Conservation (phyloP, 1,284 basidiomycete species). For the Rhizopogon parksii region DNA sequence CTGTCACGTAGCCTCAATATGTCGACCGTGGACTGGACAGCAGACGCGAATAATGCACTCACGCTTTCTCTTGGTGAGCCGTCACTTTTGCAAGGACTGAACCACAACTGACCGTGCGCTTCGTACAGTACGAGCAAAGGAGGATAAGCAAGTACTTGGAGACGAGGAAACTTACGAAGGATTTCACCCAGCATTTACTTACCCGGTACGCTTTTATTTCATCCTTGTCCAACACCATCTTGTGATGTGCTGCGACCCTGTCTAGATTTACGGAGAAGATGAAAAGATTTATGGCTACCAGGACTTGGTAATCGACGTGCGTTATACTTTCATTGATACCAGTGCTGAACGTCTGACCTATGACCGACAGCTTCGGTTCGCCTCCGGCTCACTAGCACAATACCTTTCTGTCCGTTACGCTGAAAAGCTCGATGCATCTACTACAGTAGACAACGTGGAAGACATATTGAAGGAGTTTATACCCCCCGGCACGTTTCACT, state of each 20-base stretch:
- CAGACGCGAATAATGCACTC: conserved; percentile 76
- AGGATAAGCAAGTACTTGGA: conserved; percentile 56
- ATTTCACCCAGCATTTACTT: conserved; percentile 83
- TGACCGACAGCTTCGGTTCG: conserved; percentile 62
- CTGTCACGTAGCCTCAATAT: conserved; percentile 8
- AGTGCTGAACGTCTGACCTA: conserved; percentile 8
- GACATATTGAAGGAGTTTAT: conserved; percentile 74
- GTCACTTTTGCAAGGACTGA: conserved; percentile 2
- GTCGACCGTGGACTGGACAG: conserved; percentile 56
- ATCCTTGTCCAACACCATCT: background rate
- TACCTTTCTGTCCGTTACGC: conserved; percentile 68
- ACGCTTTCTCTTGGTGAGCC: conserved; percentile 61
- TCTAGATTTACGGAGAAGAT: conserved; percentile 87
- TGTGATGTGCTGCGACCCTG: background rate
- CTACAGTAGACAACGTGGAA: conserved; percentile 86
- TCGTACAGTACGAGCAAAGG: conserved; percentile 49
- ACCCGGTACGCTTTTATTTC: conserved; percentile 53
- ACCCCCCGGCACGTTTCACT: conserved; percentile 48
- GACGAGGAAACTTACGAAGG: conserved; percentile 54
- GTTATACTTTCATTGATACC: conserved; percentile 22
- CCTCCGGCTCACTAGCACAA: conserved; percentile 80
- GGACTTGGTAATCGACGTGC: conserved; percentile 74
- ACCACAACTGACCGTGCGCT: conserved; percentile 3
- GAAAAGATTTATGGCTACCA: conserved; percentile 96
- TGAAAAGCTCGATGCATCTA: conserved; percentile 59